Evolutionary conservation across 2,329 filamentous ascomycete species (phyloP).

Genomic region (Ophiostoma quercus): DNA sequence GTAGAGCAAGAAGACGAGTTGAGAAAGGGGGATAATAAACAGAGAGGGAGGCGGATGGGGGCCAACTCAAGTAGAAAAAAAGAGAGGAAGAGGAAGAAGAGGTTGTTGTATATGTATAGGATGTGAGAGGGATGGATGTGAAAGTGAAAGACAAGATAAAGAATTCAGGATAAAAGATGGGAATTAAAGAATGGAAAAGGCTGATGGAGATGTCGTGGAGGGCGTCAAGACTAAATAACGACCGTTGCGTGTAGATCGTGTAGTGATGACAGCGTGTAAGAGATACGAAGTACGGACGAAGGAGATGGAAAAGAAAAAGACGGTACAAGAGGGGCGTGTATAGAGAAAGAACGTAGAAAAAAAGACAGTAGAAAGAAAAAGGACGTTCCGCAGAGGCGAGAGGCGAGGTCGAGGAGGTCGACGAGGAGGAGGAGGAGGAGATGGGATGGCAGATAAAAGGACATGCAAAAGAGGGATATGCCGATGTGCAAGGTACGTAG

Average conservation of each 20-base stretch:
- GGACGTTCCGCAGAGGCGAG: neutral
- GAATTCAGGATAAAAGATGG: neutral
- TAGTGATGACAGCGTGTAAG: too few species aligned
- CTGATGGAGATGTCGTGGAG: too few species aligned
- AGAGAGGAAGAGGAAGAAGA: neutral
- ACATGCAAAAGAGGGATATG: neutral
- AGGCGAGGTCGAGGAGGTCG: neutral
- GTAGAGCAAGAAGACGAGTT: conserved; percentile 13
- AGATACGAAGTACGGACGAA: too few species aligned
- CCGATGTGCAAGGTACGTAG: neutral
- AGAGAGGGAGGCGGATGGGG: conserved; percentile 1
- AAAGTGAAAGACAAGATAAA: neutral
- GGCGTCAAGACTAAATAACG: too few species aligned
- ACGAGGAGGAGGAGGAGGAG: too few species aligned
- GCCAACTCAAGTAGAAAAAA: conserved; percentile 15
- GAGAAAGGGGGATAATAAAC: conserved; percentile 5
- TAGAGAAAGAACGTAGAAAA: too few species aligned
- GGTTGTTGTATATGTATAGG: neutral
- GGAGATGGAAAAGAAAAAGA: too few species aligned
- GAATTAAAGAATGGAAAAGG: too few species aligned
- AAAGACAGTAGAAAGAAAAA: neutral
- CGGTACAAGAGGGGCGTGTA: neutral
- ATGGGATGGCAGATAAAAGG: neutral
- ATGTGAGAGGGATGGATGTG: neutral
- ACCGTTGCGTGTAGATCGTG: too few species aligned